Evolutionary conservation across 2,329 filamentous ascomycete genomes (phyloP).

Genomic region (Botrytis squamosa): DNA sequence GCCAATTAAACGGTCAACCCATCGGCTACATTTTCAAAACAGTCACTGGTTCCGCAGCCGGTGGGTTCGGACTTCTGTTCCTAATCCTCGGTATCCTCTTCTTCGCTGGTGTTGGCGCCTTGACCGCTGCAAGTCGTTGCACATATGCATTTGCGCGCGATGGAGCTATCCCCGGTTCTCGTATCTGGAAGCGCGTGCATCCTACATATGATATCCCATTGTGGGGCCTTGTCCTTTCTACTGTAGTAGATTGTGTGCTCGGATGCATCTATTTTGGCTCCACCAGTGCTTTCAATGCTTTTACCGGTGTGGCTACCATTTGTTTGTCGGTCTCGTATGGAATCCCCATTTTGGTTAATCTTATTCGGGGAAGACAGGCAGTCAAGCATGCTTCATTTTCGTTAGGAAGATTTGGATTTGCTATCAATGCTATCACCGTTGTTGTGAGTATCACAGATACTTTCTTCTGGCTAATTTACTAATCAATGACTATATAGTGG

Average conservation of each 20-base stretch:
- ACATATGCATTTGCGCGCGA: slow-evolving; percentile 76
- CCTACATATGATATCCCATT: slow-evolving; percentile 66
- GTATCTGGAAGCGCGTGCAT: slow-evolving; percentile 65
- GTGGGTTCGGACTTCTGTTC: slow-evolving; percentile 74
- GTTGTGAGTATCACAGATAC: slow-evolving; percentile 28
- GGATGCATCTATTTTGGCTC: slow-evolving; percentile 80
- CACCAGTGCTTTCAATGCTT: slow-evolving; percentile 73
- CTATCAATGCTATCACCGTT: slow-evolving; percentile 67
- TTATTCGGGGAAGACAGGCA: slow-evolving; percentile 64
- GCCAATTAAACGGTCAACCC: slow-evolving; percentile 69
- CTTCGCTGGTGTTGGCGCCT: slow-evolving; percentile 72
- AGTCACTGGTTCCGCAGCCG: slow-evolving; percentile 57
- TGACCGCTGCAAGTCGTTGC: slow-evolving; percentile 72
- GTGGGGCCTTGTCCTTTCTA: slow-evolving; percentile 66
- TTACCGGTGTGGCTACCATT: slow-evolving; percentile 78
- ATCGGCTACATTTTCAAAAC: slow-evolving; percentile 75
- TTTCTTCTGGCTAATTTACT: not conserved
- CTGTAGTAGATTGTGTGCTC: slow-evolving; percentile 66
- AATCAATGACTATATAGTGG: slow-evolving; percentile 46
- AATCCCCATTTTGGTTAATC: slow-evolving; percentile 69
- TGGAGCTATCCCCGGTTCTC: slow-evolving; percentile 69
- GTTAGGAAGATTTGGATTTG: slow-evolving; percentile 65
- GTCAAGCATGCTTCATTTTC: slow-evolving; percentile 67
- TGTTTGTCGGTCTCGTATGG: slow-evolving; percentile 75
- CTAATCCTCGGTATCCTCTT: slow-evolving; percentile 74